phyloP scores from a whole-genome alignment of 2,329 filamentous ascomycete species.

The Curvularia spicifera region DNA sequence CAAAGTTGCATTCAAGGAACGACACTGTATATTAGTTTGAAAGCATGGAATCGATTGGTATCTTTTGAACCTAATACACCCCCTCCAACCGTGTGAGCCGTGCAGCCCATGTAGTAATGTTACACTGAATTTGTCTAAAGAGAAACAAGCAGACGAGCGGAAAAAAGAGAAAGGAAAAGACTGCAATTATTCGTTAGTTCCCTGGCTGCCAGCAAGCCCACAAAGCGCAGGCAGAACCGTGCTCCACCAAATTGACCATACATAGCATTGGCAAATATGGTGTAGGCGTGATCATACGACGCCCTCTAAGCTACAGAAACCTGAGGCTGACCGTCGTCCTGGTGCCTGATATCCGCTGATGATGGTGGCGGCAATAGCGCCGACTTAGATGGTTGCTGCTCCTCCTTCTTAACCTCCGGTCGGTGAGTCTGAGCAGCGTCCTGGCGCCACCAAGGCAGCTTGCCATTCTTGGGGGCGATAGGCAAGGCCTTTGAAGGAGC shows the following conservation, averaged over 20 bases:
- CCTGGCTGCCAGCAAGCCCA: not conserved
- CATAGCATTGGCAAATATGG: not conserved
- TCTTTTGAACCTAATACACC: slow-evolving; percentile 20
- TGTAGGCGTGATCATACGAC: not conserved
- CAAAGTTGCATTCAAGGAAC: slow-evolving; percentile 1
- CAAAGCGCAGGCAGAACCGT: not conserved
- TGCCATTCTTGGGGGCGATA: slow-evolving; percentile 32
- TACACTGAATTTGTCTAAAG: not conserved
- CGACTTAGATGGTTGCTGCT: slow-evolving; percentile 1
- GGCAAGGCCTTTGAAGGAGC: slow-evolving; percentile 40
- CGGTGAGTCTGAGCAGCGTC: slow-evolving; percentile 25
- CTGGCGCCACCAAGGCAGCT: slow-evolving; percentile 47
- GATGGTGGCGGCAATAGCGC: slow-evolving; percentile 6
- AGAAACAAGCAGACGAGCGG: not conserved
- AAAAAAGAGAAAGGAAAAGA: not conserved
- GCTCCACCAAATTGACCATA: not conserved
- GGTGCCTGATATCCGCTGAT: slow-evolving; percentile 13
- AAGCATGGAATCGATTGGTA: slow-evolving; percentile 23
- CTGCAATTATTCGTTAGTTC: not conserved
- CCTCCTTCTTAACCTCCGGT: slow-evolving; percentile 12
- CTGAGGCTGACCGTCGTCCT: slow-evolving; percentile 9
- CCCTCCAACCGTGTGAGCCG: not conserved
- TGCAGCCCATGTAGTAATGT: slow-evolving; percentile 4
- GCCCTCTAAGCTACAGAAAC: slow-evolving; percentile 15
- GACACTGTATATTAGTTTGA: slow-evolving; percentile 13